phyloP scores from a whole-genome alignment of 2,329 filamentous ascomycete genomes.

The Fusarium albosuccineum region DNA sequence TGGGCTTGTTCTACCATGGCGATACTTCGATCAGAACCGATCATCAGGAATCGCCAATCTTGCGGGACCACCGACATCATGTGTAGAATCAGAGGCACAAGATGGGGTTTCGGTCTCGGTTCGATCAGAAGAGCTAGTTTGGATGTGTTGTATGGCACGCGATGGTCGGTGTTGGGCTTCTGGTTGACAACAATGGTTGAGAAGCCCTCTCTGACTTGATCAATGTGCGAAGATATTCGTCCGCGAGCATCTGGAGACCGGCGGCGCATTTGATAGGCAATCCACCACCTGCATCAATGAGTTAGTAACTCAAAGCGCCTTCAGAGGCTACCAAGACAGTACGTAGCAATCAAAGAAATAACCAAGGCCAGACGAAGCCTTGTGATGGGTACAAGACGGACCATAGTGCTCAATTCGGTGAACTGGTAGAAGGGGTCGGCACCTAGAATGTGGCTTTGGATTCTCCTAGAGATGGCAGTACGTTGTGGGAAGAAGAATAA shows the following conservation, averaged over 20 bases:
- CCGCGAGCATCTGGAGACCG: slow-evolving; percentile 60
- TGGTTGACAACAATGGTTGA: not conserved
- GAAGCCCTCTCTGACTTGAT: slow-evolving; percentile 50
- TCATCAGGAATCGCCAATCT: slow-evolving; percentile 68
- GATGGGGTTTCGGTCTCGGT: slow-evolving; percentile 60
- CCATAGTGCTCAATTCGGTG: not conserved
- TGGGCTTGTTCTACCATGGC: slow-evolving; percentile 51
- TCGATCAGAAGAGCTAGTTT: slow-evolving; percentile 68
- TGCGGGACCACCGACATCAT: slow-evolving; percentile 66
- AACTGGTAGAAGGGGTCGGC: not conserved
- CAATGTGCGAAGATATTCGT: slow-evolving; percentile 47
- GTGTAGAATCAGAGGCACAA: slow-evolving; percentile 64
- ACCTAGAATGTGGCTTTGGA: no score
- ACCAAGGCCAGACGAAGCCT: not conserved
- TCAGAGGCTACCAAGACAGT: not conserved
- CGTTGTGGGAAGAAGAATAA: not conserved
- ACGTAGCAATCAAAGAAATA: slow-evolving; percentile 1
- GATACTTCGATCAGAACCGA: slow-evolving; percentile 63
- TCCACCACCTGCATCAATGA: slow-evolving; percentile 57
- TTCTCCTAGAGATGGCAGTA: no score
- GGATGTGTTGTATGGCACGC: slow-evolving; percentile 58
- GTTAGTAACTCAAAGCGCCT: not conserved
- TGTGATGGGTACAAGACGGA: not conserved
- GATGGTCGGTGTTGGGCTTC: slow-evolving; percentile 49
- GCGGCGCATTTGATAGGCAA: slow-evolving; percentile 58